A percentile compares a stretch with the other conserved stretches of the same genome.
Evolutionary conservation across 2,329 filamentous ascomycete genomes (phyloP).

Genomic region (Balansia obtecta): DNA sequence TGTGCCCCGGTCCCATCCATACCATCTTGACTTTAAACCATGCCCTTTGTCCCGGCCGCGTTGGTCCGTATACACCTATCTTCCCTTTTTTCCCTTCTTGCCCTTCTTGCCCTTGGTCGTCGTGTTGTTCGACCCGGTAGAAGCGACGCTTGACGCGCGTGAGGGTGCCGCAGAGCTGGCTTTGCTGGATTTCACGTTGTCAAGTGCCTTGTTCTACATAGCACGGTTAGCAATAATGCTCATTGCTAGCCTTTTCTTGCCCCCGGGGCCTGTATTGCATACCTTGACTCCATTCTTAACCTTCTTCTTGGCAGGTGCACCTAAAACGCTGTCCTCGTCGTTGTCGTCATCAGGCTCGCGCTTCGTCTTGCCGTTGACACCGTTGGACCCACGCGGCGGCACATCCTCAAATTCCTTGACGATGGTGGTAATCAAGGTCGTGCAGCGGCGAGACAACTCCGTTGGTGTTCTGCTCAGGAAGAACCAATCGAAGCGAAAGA

Average conservation of each 20-base stretch:
- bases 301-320: constrained; percentile 80
- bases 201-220: constrained; percentile 78
- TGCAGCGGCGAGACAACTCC: constrained; percentile 85
- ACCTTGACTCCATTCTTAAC: constrained; percentile 81
- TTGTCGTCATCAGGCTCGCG: constrained; percentile 70
- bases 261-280: constrained; percentile 10
- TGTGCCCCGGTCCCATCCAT: neutral
- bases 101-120: constrained; percentile 34
- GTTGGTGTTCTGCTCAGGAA: constrained; percentile 89
- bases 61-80: constrained; percentile 9
- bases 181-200: constrained; percentile 75
- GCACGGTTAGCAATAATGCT: constrained; percentile 3
- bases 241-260: neutral
- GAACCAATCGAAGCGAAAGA: constrained; percentile 99
- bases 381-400: constrained; percentile 41
- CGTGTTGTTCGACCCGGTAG: constrained; percentile 45
- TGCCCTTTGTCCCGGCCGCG: neutral
- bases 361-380: constrained; percentile 57
- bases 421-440: constrained; percentile 85
- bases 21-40: neutral
- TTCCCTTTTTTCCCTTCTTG: constrained; percentile 24
- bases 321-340: constrained; percentile 69
- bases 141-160: constrained; percentile 77
- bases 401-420: constrained; percentile 83
- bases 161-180: constrained; percentile 66